Conservation (phyloP, 1,284 basidiomycete species). For the Malassezia dermatis region DNA sequence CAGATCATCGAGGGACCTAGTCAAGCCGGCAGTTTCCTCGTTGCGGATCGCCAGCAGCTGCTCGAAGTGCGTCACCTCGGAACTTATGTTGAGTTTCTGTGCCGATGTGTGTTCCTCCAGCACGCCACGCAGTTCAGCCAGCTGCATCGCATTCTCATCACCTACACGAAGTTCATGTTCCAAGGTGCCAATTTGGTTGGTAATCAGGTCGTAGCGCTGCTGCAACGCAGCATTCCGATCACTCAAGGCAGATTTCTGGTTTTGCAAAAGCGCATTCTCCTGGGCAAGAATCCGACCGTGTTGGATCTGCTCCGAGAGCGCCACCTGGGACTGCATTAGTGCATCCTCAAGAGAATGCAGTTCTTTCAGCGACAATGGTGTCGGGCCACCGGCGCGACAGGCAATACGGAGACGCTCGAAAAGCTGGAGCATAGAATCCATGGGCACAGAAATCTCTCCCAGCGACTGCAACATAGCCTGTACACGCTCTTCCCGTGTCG, state of each 20-base stretch:
- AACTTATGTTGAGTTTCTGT: conserved; percentile 75
- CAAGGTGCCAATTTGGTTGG: conserved; percentile 14
- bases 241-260: conserved; percentile 79
- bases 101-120: conserved; percentile 85
- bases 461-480: conserved; percentile 6
- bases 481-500: conserved; percentile 5
- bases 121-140: conserved; percentile 74
- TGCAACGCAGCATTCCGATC: conserved; percentile 61
- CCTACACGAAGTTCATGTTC: conserved; percentile 14
- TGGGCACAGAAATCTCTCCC: not conserved
- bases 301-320: conserved; percentile 79
- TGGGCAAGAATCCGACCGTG: conserved; percentile 78
- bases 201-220: conserved; percentile 17
- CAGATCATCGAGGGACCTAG: conserved; percentile 78
- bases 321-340: conserved; percentile 73
- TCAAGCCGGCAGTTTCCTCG: conserved; percentile 74
- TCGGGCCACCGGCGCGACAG: not conserved
- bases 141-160: conserved; percentile 70
- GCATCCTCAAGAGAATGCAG: conserved; percentile 70
- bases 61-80: conserved; percentile 78
- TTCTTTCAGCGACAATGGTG: conserved; percentile 58
- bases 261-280: conserved; percentile 73
- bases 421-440: not conserved
- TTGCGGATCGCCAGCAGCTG: conserved; percentile 78
- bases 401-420: not conserved